A percentile compares a stretch with the other conserved stretches of the same genome.
These are phyloP conservation scores for Davidsoniella eucalypti DNA, from an alignment of 2,329 filamentous ascomycete genomes.

Conservation along the genomic window DNA sequence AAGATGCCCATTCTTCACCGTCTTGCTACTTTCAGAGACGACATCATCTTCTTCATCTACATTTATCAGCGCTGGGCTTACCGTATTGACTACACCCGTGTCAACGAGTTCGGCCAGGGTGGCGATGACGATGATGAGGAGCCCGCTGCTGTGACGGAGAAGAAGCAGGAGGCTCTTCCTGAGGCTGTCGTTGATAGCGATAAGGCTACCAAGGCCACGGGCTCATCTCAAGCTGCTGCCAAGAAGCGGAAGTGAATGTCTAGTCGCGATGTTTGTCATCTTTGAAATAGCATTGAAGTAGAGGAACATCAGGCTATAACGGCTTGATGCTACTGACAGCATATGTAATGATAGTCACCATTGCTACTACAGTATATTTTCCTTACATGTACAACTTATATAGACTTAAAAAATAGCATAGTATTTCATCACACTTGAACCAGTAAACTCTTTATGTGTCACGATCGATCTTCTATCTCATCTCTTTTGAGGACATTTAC, in stretches of 20 bases:
- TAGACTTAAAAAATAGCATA: background rate
- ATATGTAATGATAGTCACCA: no score
- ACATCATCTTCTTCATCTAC: constrained; percentile 97
- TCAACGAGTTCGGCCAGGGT: constrained; percentile 97
- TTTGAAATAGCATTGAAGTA: no score
- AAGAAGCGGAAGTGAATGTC: constrained; percentile 25
- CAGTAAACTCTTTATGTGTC: background rate
- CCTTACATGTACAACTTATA: background rate
- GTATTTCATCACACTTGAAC: background rate
- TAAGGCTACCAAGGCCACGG: constrained; percentile 28
- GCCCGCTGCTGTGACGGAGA: constrained; percentile 20
- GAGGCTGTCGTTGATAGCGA: constrained; percentile 23
- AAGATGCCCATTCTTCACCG: constrained; percentile 96
- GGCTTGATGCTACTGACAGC: no score
- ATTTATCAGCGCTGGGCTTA: constrained; percentile 90
- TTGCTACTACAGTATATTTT: no score
- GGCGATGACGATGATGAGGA: constrained; percentile 65
- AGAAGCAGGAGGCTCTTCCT: constrained; percentile 22
- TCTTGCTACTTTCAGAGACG: constrained; percentile 80
- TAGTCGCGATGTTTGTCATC: no score
- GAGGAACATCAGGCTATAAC: no score
- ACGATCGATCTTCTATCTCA: background rate
- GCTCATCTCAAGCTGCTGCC: constrained; percentile 30
- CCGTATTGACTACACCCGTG: constrained; percentile 73
- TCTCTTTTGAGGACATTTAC: background rate